Evolutionary conservation across 495 filamentous ascomycete genomes (phyloP), one percentile per base, ranked within the genome.

Genomic region (Viridothelium virens): DNA sequence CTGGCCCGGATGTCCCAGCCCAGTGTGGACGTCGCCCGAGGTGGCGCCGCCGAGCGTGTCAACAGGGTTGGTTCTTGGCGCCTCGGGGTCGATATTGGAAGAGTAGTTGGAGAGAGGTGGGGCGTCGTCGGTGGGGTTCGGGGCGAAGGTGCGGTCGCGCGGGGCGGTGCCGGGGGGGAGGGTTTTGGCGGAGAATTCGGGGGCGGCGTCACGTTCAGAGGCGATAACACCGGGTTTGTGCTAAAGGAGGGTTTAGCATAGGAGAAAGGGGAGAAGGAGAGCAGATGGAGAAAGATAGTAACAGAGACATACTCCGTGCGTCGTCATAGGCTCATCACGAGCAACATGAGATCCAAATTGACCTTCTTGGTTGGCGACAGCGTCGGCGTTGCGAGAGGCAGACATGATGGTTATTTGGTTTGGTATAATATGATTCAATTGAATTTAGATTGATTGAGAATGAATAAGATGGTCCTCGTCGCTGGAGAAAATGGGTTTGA

Each of bases 131-230:
- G 77, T 73, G 33, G 82, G 80, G 70, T 87, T 83, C 10, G 89
- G 84, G 1, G 75, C 67, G 77, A 84, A 89, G 10, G 87, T 88
- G 68, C 77, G 71, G 67, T 84, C 79, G 1, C 76, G 71, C 0
- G 90, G 89, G 0, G 89, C 90, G 6, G 84, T 85, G 62, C 89
- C 89, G 0, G 87, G 74, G 0, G 86, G 78, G 46, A 85, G 76
- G 18, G 82, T 83, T 73, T 91, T 64, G 41, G 83, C 81, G 68
- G 78, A 76, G 80, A 88, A 91, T 70, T 87, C 87, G 56, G 85
- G 84, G 44, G 74, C 77, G 68, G 78, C 73, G 70, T 92, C 87
- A 64, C 78, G 78, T 65, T 84, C 85, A 50, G 75, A 77, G 62
- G 83, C 80, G 66, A 83, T 79, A 44, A 79, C 74, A 68, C 90